Conservation (phyloP, 257 asterid genomes). For the Oldenlandia corymbosa region DNA sequence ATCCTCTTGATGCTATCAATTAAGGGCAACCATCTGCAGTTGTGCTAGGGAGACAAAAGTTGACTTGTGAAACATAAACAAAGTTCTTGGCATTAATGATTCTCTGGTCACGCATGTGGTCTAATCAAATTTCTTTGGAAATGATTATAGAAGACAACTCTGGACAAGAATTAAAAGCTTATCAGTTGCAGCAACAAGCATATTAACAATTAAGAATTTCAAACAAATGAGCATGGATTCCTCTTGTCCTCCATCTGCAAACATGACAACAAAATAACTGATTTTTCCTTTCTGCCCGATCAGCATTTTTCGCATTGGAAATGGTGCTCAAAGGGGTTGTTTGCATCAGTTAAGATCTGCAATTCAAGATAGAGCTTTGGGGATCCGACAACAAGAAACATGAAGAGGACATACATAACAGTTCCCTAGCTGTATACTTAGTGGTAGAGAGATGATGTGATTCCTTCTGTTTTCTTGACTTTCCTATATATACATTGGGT, state of each 20-base stretch:
- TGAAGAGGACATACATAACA: neutral
- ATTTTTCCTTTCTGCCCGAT: neutral
- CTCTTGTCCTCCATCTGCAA: slow-evolving; percentile 2
- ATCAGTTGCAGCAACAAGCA: neutral
- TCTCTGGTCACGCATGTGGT: too few relatives aligned
- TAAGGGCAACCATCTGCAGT: too few relatives aligned
- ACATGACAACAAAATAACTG: neutral
- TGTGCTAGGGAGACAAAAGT: too few relatives aligned
- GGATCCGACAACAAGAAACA: slow-evolving; percentile 9
- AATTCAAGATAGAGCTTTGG: neutral
- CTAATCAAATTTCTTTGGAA: neutral
- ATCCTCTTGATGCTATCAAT: too few relatives aligned
- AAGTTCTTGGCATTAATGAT: too few relatives aligned
- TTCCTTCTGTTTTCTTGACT: slow-evolving; percentile 5
- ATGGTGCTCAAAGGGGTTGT: neutral
- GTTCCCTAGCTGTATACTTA: neutral
- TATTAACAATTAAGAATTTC: neutral
- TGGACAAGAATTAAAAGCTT: too few relatives aligned
- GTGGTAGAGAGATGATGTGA: neutral
- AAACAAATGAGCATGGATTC: slow-evolving; percentile 7
- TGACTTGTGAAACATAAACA: too few relatives aligned
- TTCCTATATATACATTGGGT: slow-evolving; percentile 4
- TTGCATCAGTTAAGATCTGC: neutral
- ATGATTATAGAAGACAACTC: neutral
- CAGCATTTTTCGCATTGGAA: neutral